These are phyloP conservation scores for Geum urbanum DNA, from an alignment of 306 rosid genomes.

Conservation along the genomic window DNA sequence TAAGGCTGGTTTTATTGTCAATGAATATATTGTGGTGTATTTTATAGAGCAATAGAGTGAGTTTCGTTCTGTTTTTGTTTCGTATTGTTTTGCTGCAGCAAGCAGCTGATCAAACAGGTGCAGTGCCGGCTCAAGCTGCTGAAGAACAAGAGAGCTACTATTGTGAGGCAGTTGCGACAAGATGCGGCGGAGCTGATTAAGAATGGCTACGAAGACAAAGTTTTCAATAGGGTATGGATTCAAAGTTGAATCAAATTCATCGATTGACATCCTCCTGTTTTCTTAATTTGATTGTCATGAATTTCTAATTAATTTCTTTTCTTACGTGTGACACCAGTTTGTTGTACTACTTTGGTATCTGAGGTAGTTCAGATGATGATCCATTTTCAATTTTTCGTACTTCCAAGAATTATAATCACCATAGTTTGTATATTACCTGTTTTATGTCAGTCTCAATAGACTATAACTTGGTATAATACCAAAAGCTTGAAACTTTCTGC, in stretches of 20 bases:
- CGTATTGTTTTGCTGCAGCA: constrained; percentile 40
- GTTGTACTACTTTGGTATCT: constrained; percentile 1
- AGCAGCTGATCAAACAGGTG: constrained; percentile 47
- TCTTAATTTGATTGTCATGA: background rate
- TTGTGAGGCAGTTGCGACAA: constrained; percentile 45
- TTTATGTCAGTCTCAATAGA: background rate
- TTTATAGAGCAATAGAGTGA: background rate
- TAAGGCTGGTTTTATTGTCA: background rate
- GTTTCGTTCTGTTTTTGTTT: background rate
- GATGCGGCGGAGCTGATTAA: constrained; percentile 52
- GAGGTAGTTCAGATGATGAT: background rate
- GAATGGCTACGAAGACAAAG: constrained; percentile 49
- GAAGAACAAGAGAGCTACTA: constrained; percentile 53
- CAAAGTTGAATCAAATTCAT: background rate
- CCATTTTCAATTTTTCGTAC: background rate
- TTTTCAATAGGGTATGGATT: constrained; percentile 45
- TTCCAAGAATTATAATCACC: too few relatives aligned
- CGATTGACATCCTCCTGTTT: background rate
- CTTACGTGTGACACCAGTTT: background rate
- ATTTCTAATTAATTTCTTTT: background rate
- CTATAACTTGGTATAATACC: background rate
- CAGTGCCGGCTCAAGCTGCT: constrained; percentile 54
- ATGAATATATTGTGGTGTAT: background rate
- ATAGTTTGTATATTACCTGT: too few relatives aligned
- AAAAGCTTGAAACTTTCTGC: background rate